Evolutionary conservation across 2,329 filamentous ascomycete species (phyloP).

Genomic region (Truncatella angustata): DNA sequence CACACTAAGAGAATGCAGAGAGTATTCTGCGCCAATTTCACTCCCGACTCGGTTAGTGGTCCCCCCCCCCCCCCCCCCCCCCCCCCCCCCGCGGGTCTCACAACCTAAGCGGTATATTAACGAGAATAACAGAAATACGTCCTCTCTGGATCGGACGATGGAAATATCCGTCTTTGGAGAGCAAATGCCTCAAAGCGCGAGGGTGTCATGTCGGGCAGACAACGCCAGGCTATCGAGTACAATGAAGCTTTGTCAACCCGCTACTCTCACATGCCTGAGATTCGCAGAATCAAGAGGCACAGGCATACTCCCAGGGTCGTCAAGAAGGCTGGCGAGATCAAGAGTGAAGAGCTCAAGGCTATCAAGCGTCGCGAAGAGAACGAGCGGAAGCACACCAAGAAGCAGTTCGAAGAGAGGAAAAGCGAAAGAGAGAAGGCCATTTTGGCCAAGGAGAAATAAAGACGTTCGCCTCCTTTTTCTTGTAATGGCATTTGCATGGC

Average conservation of each 20-base stretch:
- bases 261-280: constrained; percentile 95
- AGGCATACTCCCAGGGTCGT: constrained; percentile 88
- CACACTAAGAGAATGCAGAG: constrained; percentile 77
- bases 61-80: too few species aligned
- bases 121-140: too few species aligned
- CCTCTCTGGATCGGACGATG: constrained; percentile 78
- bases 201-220: constrained; percentile 80
- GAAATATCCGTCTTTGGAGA: constrained; percentile 87
- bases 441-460: constrained; percentile 60
- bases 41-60: constrained; percentile 83
- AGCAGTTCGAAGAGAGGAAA: constrained; percentile 70
- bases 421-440: constrained; percentile 93
- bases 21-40: background rate
- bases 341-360: constrained; percentile 80
- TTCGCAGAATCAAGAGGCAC: constrained; percentile 85
- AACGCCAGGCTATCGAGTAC: constrained; percentile 88
- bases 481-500: constrained; percentile 7
- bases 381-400: constrained; percentile 85
- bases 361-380: constrained; percentile 94
- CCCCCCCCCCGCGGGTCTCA: too few species aligned
- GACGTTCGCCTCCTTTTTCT: background rate
- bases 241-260: constrained; percentile 79
- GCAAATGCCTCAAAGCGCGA: constrained; percentile 79
- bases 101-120: too few species aligned
- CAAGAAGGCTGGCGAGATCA: constrained; percentile 96